Percentiles rank a stretch among this genome's conserved stretches.
Evolutionary conservation across 257 asterid genomes (phyloP).

Genomic region (Avicennia marina): DNA sequence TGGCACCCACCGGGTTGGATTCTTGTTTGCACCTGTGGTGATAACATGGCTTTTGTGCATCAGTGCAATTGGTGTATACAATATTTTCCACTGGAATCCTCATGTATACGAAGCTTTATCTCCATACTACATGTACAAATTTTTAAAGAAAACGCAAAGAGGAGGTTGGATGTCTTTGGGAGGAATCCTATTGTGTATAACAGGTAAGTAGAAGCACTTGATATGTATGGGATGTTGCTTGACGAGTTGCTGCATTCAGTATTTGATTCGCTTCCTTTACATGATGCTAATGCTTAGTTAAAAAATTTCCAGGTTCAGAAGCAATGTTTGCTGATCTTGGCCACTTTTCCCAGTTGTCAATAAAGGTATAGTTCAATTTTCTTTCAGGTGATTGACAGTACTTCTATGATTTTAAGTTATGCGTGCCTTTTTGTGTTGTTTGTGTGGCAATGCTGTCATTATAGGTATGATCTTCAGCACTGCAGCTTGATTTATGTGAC

Average conservation of each 20-base stretch:
- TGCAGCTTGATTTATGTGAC: no score
- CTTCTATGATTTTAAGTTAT: no score
- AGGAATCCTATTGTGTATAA: slow-evolving; percentile 76
- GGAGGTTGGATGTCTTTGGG: slow-evolving; percentile 89
- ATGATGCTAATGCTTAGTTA: neutral
- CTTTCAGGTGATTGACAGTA: neutral
- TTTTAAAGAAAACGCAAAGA: slow-evolving; percentile 65
- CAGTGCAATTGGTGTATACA: slow-evolving; percentile 68
- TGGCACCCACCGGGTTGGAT: slow-evolving; percentile 93
- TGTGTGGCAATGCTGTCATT: no score
- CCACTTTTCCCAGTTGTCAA: slow-evolving; percentile 81
- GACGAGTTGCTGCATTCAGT: neutral
- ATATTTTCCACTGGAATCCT: slow-evolving; percentile 72
- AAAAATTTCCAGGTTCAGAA: slow-evolving; percentile 66
- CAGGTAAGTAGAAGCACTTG: slow-evolving; percentile 37
- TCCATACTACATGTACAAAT: slow-evolving; percentile 69
- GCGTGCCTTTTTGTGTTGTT: no score
- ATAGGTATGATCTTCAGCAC: no score
- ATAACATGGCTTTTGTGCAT: slow-evolving; percentile 86
- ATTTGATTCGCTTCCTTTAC: neutral
- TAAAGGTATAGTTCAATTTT: slow-evolving; percentile 40
- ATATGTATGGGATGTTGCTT: neutral
- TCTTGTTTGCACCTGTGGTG: slow-evolving; percentile 86
- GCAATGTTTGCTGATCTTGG: slow-evolving; percentile 99
- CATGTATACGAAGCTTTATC: slow-evolving; percentile 73